These are phyloP conservation scores for Boletus reticuloceps DNA, from an alignment of 768 basidiomycete genomes.

Conservation along the genomic window DNA sequence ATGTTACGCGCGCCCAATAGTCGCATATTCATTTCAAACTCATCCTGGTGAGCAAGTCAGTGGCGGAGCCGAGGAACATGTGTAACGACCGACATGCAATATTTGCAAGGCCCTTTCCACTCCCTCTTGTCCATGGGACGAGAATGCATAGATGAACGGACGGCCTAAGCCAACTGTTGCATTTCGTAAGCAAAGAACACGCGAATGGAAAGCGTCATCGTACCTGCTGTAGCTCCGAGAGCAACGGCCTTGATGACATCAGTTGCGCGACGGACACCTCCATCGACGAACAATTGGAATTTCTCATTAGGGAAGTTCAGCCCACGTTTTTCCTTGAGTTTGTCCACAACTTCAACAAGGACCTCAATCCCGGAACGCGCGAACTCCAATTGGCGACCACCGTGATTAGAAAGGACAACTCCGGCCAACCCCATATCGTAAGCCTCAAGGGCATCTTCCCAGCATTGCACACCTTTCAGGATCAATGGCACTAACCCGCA, in stretches of 20 bases:
- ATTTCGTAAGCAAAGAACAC: conserved; percentile 7
- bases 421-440: conserved; percentile 74
- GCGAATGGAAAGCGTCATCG: not conserved
- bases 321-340: conserved; percentile 64
- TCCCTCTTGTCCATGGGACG: conserved; percentile 84
- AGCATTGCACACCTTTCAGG: conserved; percentile 85
- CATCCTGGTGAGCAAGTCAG: conserved; percentile 55
- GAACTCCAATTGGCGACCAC: conserved; percentile 75
- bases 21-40: conserved; percentile 98
- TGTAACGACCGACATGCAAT: conserved; percentile 49
- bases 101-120: conserved; percentile 82
- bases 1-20: conserved; percentile 82
- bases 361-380: conserved; percentile 87
- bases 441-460: conserved; percentile 88
- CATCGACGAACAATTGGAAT: conserved; percentile 89
- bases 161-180: conserved; percentile 73
- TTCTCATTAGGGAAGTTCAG: conserved; percentile 71
- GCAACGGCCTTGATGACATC: conserved; percentile 89
- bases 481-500: conserved; percentile 73
- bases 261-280: conserved; percentile 90
- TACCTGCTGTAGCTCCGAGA: conserved; percentile 84
- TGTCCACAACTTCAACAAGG: conserved; percentile 79
- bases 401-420: conserved; percentile 86
- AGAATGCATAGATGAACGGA: conserved; percentile 87
- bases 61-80: not conserved